phyloP scores from a whole-genome alignment of 2,329 filamentous ascomycete species.

The Aspergillus transmontanensis region DNA sequence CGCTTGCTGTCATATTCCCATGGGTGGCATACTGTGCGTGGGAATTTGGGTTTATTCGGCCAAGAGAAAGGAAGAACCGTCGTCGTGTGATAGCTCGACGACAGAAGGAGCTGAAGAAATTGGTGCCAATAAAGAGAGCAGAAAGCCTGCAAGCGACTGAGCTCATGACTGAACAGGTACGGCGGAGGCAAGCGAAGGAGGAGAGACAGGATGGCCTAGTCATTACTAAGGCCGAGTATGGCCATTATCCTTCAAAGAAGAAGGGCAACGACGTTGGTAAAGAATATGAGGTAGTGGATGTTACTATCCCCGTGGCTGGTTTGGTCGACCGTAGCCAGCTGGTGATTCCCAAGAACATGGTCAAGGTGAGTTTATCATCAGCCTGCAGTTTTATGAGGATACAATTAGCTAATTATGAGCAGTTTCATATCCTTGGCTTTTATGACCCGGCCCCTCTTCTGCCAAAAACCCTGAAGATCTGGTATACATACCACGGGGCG shows the following conservation, averaged over 20 bases:
- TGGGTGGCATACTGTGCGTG: constrained; percentile 43
- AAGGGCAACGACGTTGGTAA: constrained; percentile 23
- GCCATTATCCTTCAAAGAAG: constrained; percentile 35
- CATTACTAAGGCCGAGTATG: constrained; percentile 45
- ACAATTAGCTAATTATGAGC: constrained; percentile 22
- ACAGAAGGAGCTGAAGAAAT: constrained; percentile 40
- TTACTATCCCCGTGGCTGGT: constrained; percentile 48
- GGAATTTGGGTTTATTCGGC: constrained; percentile 46
- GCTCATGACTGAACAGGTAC: constrained; percentile 44
- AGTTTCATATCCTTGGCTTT: constrained; percentile 48
- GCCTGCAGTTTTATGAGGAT: not conserved
- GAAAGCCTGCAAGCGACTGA: constrained; percentile 44
- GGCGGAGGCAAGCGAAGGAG: constrained; percentile 41
- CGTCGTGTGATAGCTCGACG: constrained; percentile 36
- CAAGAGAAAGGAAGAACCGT: constrained; percentile 38
- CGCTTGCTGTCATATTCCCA: constrained; percentile 40
- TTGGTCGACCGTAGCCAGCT: constrained; percentile 46
- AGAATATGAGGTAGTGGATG: constrained; percentile 38
- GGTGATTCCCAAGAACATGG: constrained; percentile 35
- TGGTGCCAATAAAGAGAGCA: constrained; percentile 37
- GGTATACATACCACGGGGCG: constrained; percentile 44
- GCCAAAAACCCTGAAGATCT: constrained; percentile 43
- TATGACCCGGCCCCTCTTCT: constrained; percentile 46
- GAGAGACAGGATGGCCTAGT: constrained; percentile 39
- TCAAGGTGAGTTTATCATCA: constrained; percentile 34